These are phyloP conservation scores for Podaxis mareebaensis DNA, from an alignment of 768 basidiomycete species.

Conservation along the genomic window DNA sequence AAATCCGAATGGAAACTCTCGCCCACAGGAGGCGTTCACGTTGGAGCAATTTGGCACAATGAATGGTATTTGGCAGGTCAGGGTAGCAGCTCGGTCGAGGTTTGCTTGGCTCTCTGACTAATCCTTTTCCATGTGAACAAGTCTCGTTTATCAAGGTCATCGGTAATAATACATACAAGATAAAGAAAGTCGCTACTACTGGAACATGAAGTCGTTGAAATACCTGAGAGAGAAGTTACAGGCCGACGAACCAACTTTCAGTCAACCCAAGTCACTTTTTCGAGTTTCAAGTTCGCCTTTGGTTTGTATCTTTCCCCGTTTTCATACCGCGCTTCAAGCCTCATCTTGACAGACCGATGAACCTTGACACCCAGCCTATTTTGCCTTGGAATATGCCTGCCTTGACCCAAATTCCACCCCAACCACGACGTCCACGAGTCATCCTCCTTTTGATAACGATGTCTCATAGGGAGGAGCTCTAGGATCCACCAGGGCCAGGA, in stretches of 20 bases:
- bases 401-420: conserved; percentile 35
- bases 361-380: conserved; percentile 39
- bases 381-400: conserved; percentile 44
- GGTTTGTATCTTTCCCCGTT: conserved; percentile 38
- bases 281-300: conserved; percentile 35
- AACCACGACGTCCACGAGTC: conserved; percentile 29
- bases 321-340: conserved; percentile 49
- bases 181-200: background rate
- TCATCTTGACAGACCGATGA: conserved; percentile 51
- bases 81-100: background rate
- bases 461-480: conserved; percentile 52
- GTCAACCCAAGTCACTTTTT: conserved; percentile 37
- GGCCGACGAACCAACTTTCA: conserved; percentile 18
- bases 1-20: background rate
- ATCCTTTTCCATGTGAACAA: background rate
- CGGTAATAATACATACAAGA: background rate
- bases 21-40: background rate
- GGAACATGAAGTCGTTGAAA: background rate
- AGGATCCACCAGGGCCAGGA: conserved; percentile 65
- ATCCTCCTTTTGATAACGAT: conserved; percentile 36
- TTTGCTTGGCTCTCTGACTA: background rate
- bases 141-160: background rate
- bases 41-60: background rate
- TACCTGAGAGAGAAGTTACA: background rate
- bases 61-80: background rate